phyloP scores from a whole-genome alignment of 2,329 filamentous ascomycete species.

The Pseudocercospora cruenta region DNA sequence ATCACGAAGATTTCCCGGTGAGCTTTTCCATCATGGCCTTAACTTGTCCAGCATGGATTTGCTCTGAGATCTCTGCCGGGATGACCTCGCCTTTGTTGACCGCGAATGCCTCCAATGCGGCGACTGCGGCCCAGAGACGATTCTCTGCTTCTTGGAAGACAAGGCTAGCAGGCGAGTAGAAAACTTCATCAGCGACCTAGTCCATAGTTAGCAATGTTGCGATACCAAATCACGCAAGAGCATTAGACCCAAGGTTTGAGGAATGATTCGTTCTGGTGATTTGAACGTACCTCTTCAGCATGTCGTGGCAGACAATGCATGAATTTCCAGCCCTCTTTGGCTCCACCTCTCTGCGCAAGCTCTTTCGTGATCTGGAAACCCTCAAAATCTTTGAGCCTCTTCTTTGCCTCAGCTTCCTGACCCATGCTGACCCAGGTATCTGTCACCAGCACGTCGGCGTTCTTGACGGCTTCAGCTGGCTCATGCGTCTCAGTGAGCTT shows the following conservation, averaged over 20 bases:
- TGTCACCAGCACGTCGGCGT: slow-evolving; percentile 88
- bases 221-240: background rate
- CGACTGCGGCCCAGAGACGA: slow-evolving; percentile 84
- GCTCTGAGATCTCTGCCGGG: slow-evolving; percentile 3
- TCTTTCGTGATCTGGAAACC: slow-evolving; percentile 92
- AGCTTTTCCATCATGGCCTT: slow-evolving; percentile 6
- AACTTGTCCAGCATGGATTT: slow-evolving; percentile 8
- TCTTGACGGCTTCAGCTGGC: slow-evolving; percentile 82
- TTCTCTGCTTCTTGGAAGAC: slow-evolving; percentile 97
- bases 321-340: slow-evolving; percentile 90
- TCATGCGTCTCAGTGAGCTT: slow-evolving; percentile 71
- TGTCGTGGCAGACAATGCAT: slow-evolving; percentile 98
- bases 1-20: slow-evolving; percentile 5
- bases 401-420: slow-evolving; percentile 81
- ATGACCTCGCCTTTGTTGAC: slow-evolving; percentile 86
- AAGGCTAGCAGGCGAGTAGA: slow-evolving; percentile 76
- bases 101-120: slow-evolving; percentile 83
- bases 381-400: slow-evolving; percentile 77
- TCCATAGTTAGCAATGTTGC: background rate
- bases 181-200: slow-evolving; percentile 83
- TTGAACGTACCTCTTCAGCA: slow-evolving; percentile 67
- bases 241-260: background rate
- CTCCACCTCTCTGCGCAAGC: slow-evolving; percentile 79
- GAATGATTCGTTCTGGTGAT: background rate
- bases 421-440: slow-evolving; percentile 99